Evolutionary conservation across 495 filamentous ascomycete species (phyloP), one percentile per base, ranked within the genome.

Genomic region (Lentithecium fluviatile): DNA sequence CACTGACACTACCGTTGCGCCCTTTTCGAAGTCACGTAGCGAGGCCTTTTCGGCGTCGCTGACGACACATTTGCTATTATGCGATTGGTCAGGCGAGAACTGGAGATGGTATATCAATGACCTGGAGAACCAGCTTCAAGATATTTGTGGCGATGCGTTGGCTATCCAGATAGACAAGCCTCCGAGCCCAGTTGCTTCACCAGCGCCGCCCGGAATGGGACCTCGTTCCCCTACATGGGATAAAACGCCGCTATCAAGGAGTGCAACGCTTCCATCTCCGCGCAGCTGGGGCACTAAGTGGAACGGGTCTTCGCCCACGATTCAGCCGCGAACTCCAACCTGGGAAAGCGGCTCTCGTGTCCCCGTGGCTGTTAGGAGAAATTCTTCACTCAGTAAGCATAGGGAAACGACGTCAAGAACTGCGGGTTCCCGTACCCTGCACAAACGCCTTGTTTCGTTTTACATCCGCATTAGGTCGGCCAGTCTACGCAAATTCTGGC

Each of bases 31-130:
- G 24, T 26, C 55, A 19, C 8, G 24, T 8, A 49, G 45, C 15
- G 23, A 40, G 32, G 55, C 56, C 21, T 60, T 80, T 42, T 38
- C 59, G 17, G 62, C 73, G 12, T 60, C 72, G 11, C 65, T 81
- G 8, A 62, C 65, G 21, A 69, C 67, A 1, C 78, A 81, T 48
- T 50, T 76, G n/a, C 65, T 79, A 10, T 54, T 77, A 21, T 69
- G 71, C 38, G 74, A 80, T 42, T 80, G 78, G 78, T 74, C 75
- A 25, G 67, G 52, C 20, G 79, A 80, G 46, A 71, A 73, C 52
- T 81, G 79, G 78, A 62, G 74, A 19, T 77, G 76, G 67, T 80
- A 79, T 58, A 70, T 80, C 12, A 74, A 74, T 36, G 68, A 60
- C 48, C 69, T 80, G 0, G 77, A 80, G 25, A 66, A 76, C 6